Conservation (phyloP, 805 yeast species). For the Ogataea salicorniae region DNA sequence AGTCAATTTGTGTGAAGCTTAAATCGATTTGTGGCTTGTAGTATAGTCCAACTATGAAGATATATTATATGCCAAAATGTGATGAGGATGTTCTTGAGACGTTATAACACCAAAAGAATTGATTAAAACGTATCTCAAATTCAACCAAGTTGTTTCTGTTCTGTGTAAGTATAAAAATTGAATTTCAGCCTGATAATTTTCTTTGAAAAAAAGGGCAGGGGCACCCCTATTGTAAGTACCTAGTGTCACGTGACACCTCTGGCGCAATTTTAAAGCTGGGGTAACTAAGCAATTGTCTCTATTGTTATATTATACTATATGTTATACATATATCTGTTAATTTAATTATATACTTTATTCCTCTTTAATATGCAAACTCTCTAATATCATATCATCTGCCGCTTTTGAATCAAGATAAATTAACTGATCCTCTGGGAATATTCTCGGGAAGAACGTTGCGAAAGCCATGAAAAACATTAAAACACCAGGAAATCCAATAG, state of each 20-base stretch:
- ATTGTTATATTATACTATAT: background rate
- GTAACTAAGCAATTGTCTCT: too few species aligned
- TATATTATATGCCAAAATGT: too few species aligned
- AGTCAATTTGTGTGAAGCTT: too few species aligned
- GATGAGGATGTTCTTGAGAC: too few species aligned
- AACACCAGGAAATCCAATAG: constrained; percentile 91
- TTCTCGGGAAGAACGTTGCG: constrained; percentile 54
- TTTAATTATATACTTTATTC: background rate
- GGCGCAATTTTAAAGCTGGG: too few species aligned
- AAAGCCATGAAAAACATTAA: constrained; percentile 65
- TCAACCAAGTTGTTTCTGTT: too few species aligned
- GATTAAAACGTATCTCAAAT: too few species aligned
- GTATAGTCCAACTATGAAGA: too few species aligned
- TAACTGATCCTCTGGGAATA: constrained; percentile 61
- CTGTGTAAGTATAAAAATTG: background rate
- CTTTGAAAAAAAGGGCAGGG: background rate
- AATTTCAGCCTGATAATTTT: background rate
- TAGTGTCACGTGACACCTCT: too few species aligned
- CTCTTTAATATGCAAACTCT: constrained; percentile 22
- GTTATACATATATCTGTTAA: background rate
- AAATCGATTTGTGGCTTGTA: too few species aligned
- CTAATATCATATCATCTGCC: constrained; percentile 29
- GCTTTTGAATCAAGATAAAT: constrained; percentile 50
- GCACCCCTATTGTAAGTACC: too few species aligned
- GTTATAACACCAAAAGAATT: too few species aligned